A percentile compares a stretch with the other conserved stretches of the same genome.
phyloP scores from a whole-genome alignment of 306 rosid species.

The Rubus parviflorus region DNA sequence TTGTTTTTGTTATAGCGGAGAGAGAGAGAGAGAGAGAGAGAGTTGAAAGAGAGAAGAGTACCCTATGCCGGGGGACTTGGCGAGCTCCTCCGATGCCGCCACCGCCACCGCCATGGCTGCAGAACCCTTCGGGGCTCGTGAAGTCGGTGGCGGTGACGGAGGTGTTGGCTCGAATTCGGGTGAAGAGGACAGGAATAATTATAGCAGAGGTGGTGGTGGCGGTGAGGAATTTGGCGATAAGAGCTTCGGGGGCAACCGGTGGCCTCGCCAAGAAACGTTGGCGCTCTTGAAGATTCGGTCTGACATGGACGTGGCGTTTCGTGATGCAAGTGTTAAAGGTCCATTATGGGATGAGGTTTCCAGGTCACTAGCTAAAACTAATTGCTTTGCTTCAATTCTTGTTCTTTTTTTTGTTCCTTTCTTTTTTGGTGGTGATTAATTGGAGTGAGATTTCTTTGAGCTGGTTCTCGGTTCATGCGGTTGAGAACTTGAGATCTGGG shows the following conservation, averaged over 20 bases:
- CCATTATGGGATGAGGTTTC: conserved; percentile 98
- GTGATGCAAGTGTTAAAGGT: conserved; percentile 89
- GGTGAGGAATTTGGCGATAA: conserved; percentile 50
- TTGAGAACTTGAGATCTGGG: conserved; percentile 2
- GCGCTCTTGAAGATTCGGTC: conserved; percentile 85
- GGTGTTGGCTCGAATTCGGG: conserved; percentile 62
- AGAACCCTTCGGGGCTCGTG: conserved; percentile 8
- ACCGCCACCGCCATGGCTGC: conserved; percentile 25
- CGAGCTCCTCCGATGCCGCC: conserved; percentile 52
- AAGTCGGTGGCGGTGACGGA: conserved; percentile 22
- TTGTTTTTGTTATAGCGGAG: conserved; percentile 15
- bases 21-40: conserved; percentile 9
- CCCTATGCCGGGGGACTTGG: conserved; percentile 85
- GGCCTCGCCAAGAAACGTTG: conserved; percentile 91
- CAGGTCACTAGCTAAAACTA: conserved; percentile 38
- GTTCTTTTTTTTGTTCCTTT: neutral
- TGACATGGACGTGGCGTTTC: conserved; percentile 86
- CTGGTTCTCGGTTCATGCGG: neutral
- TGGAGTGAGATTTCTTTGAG: neutral
- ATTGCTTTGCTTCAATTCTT: neutral
- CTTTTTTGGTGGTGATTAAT: neutral
- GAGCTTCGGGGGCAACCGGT: conserved; percentile 80
- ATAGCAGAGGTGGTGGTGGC: conserved; percentile 20
- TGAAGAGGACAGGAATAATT: conserved; percentile 50
- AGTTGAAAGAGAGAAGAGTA: conserved; percentile 1